Evolutionary conservation across 2,329 filamentous ascomycete species (phyloP).

Genomic region (Dothidotthia symphoricarpi): DNA sequence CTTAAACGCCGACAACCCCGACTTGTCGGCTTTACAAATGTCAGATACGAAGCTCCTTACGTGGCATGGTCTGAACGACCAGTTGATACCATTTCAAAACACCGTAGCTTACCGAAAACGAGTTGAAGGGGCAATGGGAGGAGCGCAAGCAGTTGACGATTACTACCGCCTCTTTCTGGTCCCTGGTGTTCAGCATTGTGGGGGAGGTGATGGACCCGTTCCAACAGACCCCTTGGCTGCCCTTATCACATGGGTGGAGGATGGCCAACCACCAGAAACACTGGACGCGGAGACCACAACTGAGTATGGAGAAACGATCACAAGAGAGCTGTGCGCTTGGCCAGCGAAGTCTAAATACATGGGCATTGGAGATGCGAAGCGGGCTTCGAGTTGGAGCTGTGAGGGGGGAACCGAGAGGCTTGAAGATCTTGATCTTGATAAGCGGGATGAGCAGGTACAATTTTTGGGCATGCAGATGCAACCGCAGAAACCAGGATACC

Average conservation of each 20-base stretch:
- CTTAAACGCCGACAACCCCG: slow-evolving; percentile 21
- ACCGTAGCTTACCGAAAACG: slow-evolving; percentile 24
- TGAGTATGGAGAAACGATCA: slow-evolving; percentile 16
- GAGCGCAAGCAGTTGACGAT: slow-evolving; percentile 21
- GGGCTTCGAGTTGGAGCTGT: slow-evolving; percentile 25
- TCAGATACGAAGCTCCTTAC: slow-evolving; percentile 29
- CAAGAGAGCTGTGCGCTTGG: slow-evolving; percentile 21
- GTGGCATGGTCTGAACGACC: slow-evolving; percentile 30
- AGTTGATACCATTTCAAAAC: slow-evolving; percentile 26
- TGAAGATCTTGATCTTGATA: slow-evolving; percentile 3
- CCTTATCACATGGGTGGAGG: slow-evolving; percentile 33
- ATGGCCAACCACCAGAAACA: slow-evolving; percentile 22
- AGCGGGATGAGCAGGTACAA: not conserved
- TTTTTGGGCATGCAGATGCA: no score
- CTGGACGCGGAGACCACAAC: slow-evolving; percentile 20
- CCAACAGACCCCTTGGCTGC: slow-evolving; percentile 20
- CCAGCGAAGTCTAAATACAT: slow-evolving; percentile 20
- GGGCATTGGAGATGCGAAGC: slow-evolving; percentile 14
- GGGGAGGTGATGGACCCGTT: slow-evolving; percentile 16
- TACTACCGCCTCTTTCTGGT: slow-evolving; percentile 36
- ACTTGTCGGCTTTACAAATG: slow-evolving; percentile 22
- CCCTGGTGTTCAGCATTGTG: slow-evolving; percentile 30
- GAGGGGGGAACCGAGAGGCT: slow-evolving; percentile 19
- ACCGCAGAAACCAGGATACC: not conserved
- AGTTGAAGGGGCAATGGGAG: slow-evolving; percentile 28